Evolutionary conservation across 2,329 filamentous ascomycete species (phyloP).

Genomic region (Sporothrix inflata): DNA sequence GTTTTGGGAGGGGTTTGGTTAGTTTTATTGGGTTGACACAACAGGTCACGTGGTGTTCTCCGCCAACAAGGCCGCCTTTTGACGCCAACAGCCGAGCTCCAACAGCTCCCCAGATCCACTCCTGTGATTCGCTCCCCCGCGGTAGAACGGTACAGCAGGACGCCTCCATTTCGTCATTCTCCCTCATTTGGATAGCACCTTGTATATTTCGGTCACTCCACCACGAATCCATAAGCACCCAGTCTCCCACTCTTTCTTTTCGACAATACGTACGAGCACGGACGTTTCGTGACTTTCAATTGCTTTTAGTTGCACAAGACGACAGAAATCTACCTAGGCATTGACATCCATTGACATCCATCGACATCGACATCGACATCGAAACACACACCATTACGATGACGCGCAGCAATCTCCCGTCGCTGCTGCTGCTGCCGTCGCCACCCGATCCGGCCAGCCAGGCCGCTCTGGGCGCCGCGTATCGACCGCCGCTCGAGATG

Average conservation of each 20-base stretch:
- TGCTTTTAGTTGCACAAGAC: neutral
- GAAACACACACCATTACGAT: neutral
- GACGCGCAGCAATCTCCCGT: conserved; percentile 42
- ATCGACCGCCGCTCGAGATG: conserved; percentile 60
- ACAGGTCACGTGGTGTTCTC: conserved; percentile 10
- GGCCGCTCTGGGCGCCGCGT: conserved; percentile 59
- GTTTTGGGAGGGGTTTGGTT: neutral
- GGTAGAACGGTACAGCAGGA: neutral
- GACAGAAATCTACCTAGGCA: neutral
- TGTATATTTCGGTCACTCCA: neutral
- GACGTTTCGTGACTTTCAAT: neutral
- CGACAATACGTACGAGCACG: too few relatives aligned
- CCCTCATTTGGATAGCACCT: neutral
- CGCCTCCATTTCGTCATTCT: neutral
- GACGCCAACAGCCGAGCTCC: neutral
- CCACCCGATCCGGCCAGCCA: conserved; percentile 61
- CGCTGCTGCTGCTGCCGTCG: conserved; percentile 65
- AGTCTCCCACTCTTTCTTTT: too few relatives aligned
- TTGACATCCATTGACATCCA: too few relatives aligned
- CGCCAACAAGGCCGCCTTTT: neutral
- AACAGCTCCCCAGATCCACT: conserved; percentile 13
- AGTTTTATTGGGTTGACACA: neutral
- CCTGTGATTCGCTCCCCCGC: neutral
- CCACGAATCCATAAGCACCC: too few relatives aligned
- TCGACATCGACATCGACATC: neutral